phyloP scores from a whole-genome alignment of 2,329 filamentous ascomycete genomes.

The Ceratocystis destructans region DNA sequence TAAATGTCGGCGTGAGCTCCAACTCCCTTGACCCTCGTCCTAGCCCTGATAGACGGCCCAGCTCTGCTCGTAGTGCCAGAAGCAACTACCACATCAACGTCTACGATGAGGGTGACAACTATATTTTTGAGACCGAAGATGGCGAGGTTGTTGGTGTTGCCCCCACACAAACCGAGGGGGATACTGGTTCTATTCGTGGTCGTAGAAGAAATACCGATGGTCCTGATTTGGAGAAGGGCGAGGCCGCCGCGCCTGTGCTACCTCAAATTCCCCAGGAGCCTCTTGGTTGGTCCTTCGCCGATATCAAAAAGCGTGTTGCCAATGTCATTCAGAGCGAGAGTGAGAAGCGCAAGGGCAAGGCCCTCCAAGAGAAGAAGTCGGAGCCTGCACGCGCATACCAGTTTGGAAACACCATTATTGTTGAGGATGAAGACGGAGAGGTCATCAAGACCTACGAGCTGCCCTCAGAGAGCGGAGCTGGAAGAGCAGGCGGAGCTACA shows the following conservation, averaged over 20 bases:
- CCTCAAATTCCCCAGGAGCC: slow-evolving; percentile 5
- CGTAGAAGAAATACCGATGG: slow-evolving; percentile 16
- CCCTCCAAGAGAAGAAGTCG: slow-evolving; percentile 41
- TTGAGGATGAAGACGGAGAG: slow-evolving; percentile 75
- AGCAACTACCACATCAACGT: slow-evolving; percentile 42
- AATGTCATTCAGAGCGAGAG: slow-evolving; percentile 47
- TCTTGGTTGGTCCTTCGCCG: slow-evolving; percentile 26
- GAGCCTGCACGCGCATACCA: slow-evolving; percentile 74
- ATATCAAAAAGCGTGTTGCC: slow-evolving; percentile 37
- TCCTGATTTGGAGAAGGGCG: slow-evolving; percentile 20
- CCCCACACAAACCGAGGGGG: slow-evolving; percentile 28
- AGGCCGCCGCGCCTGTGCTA: slow-evolving; percentile 17
- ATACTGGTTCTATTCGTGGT: slow-evolving; percentile 14
- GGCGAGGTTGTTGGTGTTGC: slow-evolving; percentile 70
- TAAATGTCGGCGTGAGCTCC: background rate
- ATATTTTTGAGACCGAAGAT: slow-evolving; percentile 72
- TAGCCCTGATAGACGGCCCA: slow-evolving; percentile 21
- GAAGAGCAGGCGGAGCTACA: slow-evolving; percentile 7
- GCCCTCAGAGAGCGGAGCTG: slow-evolving; percentile 36
- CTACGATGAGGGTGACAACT: slow-evolving; percentile 65
- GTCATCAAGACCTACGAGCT: slow-evolving; percentile 76
- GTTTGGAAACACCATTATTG: slow-evolving; percentile 76
- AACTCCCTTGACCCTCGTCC: background rate
- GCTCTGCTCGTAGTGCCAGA: slow-evolving; percentile 18
- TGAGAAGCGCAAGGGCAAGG: slow-evolving; percentile 46